A percentile compares a stretch with the other conserved stretches of the same genome.
phyloP scores from a whole-genome alignment of 495 filamentous ascomycete species.

The Aspergillus hancockii region DNA sequence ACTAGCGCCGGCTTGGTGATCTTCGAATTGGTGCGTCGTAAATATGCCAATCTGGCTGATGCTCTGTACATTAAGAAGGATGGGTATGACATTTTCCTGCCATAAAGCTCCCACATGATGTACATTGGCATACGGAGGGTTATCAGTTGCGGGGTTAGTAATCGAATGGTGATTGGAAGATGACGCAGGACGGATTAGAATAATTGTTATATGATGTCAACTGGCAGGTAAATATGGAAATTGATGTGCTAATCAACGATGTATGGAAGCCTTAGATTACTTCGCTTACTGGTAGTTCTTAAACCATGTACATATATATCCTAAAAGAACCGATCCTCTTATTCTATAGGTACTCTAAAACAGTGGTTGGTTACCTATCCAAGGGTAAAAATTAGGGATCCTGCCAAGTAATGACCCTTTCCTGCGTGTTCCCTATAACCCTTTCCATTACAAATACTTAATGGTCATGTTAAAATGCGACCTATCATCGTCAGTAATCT shows the following conservation, averaged over 20 bases:
- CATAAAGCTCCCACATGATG: conserved; percentile 6
- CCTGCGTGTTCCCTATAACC: no score
- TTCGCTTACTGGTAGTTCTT: neutral
- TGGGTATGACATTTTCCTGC: conserved; percentile 68
- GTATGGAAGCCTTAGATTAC: neutral
- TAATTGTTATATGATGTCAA: neutral
- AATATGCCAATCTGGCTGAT: conserved; percentile 69
- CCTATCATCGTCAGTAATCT: no score
- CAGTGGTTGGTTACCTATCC: no score
- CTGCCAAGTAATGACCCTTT: no score
- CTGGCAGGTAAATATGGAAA: neutral
- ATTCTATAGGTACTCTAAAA: no score
- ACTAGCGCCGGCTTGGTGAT: conserved; percentile 88
- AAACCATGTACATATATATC: neutral
- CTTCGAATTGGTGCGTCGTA: conserved; percentile 82
- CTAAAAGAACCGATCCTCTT: no score
- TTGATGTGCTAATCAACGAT: neutral
- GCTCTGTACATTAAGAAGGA: conserved; percentile 65
- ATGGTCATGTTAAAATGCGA: no score
- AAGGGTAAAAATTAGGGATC: no score
- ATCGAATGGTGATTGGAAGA: neutral
- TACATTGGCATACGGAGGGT: neutral
- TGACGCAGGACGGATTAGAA: neutral
- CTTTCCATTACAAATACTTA: no score
- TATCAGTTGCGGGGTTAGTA: neutral